Conservation (phyloP, 139 green algal species). For the Raphidocelis subcapitata region DNA sequence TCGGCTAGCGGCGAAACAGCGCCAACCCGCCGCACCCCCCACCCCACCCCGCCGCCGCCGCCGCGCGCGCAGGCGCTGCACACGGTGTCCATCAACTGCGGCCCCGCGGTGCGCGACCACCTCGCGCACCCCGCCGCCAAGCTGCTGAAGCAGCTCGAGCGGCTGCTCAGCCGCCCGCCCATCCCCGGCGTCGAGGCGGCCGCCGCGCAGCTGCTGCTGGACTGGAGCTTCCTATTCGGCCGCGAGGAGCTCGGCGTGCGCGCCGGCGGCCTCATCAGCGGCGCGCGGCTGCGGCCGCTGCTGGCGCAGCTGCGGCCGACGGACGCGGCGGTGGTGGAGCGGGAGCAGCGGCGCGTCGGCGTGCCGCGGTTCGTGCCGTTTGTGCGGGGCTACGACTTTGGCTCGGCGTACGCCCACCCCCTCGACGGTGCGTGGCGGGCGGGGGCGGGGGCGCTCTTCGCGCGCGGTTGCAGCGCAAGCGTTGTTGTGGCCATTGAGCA, state of each 20-base stretch:
- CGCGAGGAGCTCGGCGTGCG: too few species aligned
- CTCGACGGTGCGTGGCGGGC: too few species aligned
- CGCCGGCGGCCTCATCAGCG: too few species aligned
- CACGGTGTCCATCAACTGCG: conserved; percentile 7
- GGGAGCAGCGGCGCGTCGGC: conserved; percentile 3
- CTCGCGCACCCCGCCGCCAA: background rate
- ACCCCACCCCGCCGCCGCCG: too few species aligned
- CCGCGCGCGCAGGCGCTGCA: conserved; percentile 16
- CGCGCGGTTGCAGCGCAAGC: too few species aligned
- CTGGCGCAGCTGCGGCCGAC: background rate
- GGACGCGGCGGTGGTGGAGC: background rate
- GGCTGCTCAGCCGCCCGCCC: conserved; percentile 12
- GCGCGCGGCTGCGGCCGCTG: too few species aligned
- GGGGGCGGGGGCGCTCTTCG: too few species aligned
- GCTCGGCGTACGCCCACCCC: background rate
- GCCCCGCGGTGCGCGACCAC: background rate
- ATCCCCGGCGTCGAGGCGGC: conserved; percentile 16
- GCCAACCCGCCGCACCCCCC: too few species aligned
- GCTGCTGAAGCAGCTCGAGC: conserved; percentile 17
- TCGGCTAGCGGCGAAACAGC: too few species aligned
- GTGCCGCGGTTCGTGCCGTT: conserved; percentile 10
- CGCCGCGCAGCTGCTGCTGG: conserved; percentile 24
- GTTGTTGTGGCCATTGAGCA: too few species aligned
- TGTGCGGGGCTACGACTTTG: conserved; percentile 9
- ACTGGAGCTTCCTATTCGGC: conserved; percentile 21